Evolutionary conservation across 83 land plant genomes (phyloP), one percentile per base, ranked within the genome.

Genomic region (Picea abies): DNA sequence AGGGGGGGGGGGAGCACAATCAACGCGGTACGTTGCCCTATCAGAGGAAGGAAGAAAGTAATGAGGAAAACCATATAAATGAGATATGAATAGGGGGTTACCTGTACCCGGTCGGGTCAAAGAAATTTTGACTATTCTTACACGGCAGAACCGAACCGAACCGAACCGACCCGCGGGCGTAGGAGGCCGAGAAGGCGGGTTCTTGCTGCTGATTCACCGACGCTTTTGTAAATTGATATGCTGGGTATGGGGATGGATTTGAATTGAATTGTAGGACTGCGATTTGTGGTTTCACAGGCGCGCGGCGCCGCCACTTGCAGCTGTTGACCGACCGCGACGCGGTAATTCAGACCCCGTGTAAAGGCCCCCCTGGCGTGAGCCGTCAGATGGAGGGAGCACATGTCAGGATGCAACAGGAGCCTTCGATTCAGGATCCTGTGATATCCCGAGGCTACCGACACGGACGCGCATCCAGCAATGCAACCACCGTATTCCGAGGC

Each of bases 391-490:
- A 3, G 2, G 47, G 47, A 3, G 32, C 61, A 23, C 20, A 14
- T 23, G 61, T 23, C 29, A 8, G 32, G 61, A 52, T 0, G 2
- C 2, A 23, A 52, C 16, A 0, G 2, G 19, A 35, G 4, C 19
- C 79, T 61, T 76, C 5, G 61, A 52, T 76, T 25, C 25, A 76
- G 79, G 79, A 76, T 76, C 79, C 79, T 76, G 79, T 76, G 79
- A 76, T 44, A 76, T 76, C 79, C 79, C 79, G 79, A 76, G 60
- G 79, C 26, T 76, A 52, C 79, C 79, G 79, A 76, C 79, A 76
- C 79, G 79, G 79, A 76, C 79, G 79, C 79, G 79, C 79, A 52
- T 76, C 79, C 79, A 76, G 61, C 79, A 52, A 52, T 22, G 79
- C 79, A 14, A 3, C 37, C 79, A 47, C 79, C 79, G 52, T 76